phyloP scores from a whole-genome alignment of 2,329 filamentous ascomycete species.

The Didymella segeticola region DNA sequence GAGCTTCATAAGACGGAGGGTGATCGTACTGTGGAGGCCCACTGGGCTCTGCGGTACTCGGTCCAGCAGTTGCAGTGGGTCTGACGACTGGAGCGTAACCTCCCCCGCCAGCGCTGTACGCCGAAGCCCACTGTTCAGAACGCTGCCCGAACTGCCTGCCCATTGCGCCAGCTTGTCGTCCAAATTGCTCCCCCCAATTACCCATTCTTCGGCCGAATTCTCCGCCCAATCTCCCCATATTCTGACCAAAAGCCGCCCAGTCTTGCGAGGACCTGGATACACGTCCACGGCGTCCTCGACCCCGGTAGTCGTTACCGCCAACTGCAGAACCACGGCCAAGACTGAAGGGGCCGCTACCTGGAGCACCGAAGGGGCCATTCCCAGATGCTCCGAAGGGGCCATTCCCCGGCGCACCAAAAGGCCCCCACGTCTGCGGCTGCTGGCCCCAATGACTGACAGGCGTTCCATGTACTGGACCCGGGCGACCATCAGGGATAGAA shows the following conservation, averaged over 20 bases:
- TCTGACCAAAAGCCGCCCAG: slow-evolving; percentile 26
- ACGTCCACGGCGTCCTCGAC: slow-evolving; percentile 1
- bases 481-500: slow-evolving; percentile 27
- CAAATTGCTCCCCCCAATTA: slow-evolving; percentile 14
- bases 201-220: slow-evolving; percentile 26
- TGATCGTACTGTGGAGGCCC: slow-evolving; percentile 18
- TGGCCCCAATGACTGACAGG: slow-evolving; percentile 1
- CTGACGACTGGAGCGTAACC: not conserved
- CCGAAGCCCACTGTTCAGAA: slow-evolving; percentile 6
- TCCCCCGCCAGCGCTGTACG: not conserved
- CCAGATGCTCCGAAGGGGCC: slow-evolving; percentile 19
- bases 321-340: too few relatives aligned
- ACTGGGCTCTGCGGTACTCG: slow-evolving; percentile 9
- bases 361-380: slow-evolving; percentile 17
- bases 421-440: slow-evolving; percentile 20
- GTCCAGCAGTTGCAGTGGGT: slow-evolving; percentile 5
- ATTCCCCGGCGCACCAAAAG: slow-evolving; percentile 19
- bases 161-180: slow-evolving; percentile 33
- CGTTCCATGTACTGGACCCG: not conserved
- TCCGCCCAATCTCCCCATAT: slow-evolving; percentile 39
- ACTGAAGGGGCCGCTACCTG: slow-evolving; percentile 17
- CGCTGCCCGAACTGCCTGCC: slow-evolving; percentile 28
- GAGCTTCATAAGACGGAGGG: slow-evolving; percentile 22
- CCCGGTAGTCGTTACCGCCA: not conserved
- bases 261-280: slow-evolving; percentile 14